A percentile compares a stretch with the other conserved stretches of the same genome.
These are phyloP conservation scores for Plasmodium falciparum DNA, from an alignment of 169 alveolate genomes.

Conservation along the genomic window DNA sequence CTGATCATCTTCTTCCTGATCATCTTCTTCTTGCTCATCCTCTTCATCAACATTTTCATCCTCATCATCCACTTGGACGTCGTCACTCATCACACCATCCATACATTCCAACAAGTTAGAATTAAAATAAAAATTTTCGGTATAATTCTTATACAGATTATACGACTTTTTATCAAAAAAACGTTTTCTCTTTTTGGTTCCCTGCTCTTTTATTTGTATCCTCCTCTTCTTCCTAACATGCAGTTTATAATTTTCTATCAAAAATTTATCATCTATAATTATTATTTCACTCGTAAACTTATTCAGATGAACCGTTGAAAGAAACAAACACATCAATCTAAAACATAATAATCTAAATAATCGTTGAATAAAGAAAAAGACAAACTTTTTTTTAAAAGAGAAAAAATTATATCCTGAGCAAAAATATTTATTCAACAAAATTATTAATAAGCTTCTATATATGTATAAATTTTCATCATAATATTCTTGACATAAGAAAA, in stretches of 20 bases:
- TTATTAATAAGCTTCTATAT: slow-evolving; percentile 45
- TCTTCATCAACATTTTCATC: slow-evolving; percentile 10
- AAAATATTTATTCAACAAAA: slow-evolving; percentile 29
- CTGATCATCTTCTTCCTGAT: background rate
- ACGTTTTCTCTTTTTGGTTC: background rate
- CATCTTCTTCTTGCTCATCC: slow-evolving; percentile 8
- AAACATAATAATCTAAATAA: slow-evolving; percentile 57
- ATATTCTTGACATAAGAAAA: slow-evolving; percentile 43
- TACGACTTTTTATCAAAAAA: slow-evolving; percentile 29
- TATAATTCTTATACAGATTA: slow-evolving; percentile 53
- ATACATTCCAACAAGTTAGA: background rate
- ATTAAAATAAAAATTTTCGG: slow-evolving; percentile 51
- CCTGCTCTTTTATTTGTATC: background rate
- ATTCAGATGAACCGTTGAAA: slow-evolving; percentile 28
- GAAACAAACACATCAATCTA: slow-evolving; percentile 49
- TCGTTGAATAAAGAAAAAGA: slow-evolving; percentile 60
- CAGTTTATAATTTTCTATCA: slow-evolving; percentile 8
- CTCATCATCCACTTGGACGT: slow-evolving; percentile 3
- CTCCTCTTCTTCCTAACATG: slow-evolving; percentile 4
- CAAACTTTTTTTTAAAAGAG: slow-evolving; percentile 38
- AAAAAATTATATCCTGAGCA: slow-evolving; percentile 11
- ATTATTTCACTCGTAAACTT: slow-evolving; percentile 62
- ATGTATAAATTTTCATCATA: slow-evolving; percentile 32
- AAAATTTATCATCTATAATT: slow-evolving; percentile 29
- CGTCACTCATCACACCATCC: background rate